Evolutionary conservation across 169 alveolate species (phyloP), one percentile per base, ranked within the genome.

Genomic region (Plasmodium malariae): DNA sequence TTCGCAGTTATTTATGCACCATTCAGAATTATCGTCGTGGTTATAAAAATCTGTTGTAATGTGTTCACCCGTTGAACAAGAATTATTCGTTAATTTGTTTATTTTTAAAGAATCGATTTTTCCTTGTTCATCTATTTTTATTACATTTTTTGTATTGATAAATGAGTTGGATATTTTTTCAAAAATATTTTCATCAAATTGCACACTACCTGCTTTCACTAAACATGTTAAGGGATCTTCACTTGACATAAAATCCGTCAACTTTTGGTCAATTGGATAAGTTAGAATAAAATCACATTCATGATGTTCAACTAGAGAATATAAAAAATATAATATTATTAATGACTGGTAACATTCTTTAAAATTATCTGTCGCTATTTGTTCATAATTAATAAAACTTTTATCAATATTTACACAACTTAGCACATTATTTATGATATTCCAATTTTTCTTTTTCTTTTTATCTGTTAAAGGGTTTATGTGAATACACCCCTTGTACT

Each of bases 271-370:
- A 7, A 92, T 74, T 0, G 93, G 91, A 12, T 80, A 88, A 19
- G 92, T 87, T 34, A 92, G 36, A 2, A 78, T 67, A 49, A 92
- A 92, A 43, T 86, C 92, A 68, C 95, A 92, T 72, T 72, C 95
- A 40, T 92, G 93, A 54, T 92, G 36, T 40, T 55, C 71, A 28
- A 74, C 92, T 14, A 92, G 76, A 0, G 92, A 80, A 54, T 76
- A 73, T 37, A 92, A 85, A 63, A 92, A 92, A 36, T 55, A 92
- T 62, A 92, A 62, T 5, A 92, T 19, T 24, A 89, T 88, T 30
- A 92, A 63, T 0, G 93, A 83, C n/a, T 92, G 83, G 26, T 87
- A 92, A 24, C 92, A 92, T 43, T 59, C 80, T 24, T 57, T 43
- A 88, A 88, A 70, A 36, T 57, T 45, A 12, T 43, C 85, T n/a